Percentiles rank a stretch among this genome's conserved stretches.
Evolutionary conservation across 192 early-diverging fungal genomes (phyloP).

Genomic region (Coemansia sp.): DNA sequence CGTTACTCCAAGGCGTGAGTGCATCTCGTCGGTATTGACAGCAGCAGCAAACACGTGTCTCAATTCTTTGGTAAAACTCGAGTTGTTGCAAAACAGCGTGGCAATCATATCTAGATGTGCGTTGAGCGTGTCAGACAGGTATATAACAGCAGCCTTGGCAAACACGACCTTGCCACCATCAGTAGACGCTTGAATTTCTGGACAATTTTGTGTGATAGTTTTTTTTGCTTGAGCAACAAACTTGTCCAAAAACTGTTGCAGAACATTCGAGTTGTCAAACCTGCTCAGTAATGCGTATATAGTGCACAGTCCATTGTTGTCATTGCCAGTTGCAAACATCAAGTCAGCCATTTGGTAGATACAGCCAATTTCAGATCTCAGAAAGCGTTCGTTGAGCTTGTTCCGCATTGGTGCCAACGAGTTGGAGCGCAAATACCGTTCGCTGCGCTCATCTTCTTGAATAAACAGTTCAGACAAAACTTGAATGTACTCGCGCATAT

Average conservation of each 20-base stretch:
- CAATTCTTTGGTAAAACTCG: background rate
- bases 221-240: background rate
- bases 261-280: background rate
- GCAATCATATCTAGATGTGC: background rate
- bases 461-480: background rate
- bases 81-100: background rate
- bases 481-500: background rate
- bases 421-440: constrained; percentile 1
- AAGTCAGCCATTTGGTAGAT: background rate
- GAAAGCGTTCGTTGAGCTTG: constrained; percentile 1
- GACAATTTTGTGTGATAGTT: background rate
- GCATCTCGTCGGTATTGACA: background rate
- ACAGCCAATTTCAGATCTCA: background rate
- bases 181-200: background rate
- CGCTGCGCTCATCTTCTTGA: constrained; percentile 1
- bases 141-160: background rate
- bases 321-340: constrained; percentile 1
- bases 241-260: background rate
- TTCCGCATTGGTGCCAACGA: constrained; percentile 3
- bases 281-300: constrained; percentile 2
- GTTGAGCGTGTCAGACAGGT: background rate
- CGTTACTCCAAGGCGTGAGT: background rate
- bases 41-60: background rate
- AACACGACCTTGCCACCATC: background rate
- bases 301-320: background rate